Base-by-base conservation (phyloP, 768 basidiomycete genomes). In the Termitomyces sp. region DNA sequence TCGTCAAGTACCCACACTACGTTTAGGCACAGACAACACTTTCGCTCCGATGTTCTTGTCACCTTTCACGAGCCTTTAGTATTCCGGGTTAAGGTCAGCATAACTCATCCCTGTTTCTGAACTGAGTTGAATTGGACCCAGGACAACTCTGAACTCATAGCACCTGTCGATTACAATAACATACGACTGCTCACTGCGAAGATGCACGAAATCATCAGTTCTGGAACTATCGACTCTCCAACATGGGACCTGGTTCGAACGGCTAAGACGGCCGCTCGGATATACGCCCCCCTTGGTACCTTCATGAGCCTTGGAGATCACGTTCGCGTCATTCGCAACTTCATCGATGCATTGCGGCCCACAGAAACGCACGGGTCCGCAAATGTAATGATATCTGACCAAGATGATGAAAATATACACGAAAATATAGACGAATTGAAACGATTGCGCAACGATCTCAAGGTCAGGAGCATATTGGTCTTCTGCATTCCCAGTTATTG, bases 281-380 rank as follows among this genome's bases (percentile, higher is more conserved):
- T 95, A 46, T 95, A 95, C 64, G 91, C 85, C 5, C 93, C 93
- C 2, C 74, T 95, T n/a, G 93, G 93, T 42, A 95, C 93, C 14
- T 77, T 73, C 13, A 92, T 95, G 89, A 83, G 80, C 55, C 77
- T 95, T 16, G 93, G 94, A 12, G 89, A 95, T 68, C 84, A 91
- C 67, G 88, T 95, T 27, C 82, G 92, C 22, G 79, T 92, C 8
- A 86, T 82, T 40, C 80, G 87, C 65, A 76, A 81, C 43, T 95
- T 95, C 68, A 77, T 91, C 16, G 90, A 93, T 62, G 84, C 79
- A 2, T 91, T 95, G 70, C 89, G 88, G 40, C 53, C 42, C 12
- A 54, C 58, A 40, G 60, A 65, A 59, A 64, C 71, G 55, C 68
- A 75, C 12, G 69, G 74, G 46, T 68, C 70, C 26, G 67, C 67